These are phyloP conservation scores for Karstenula rhodostoma DNA, from an alignment of 2,329 filamentous ascomycete genomes.

Conservation along the genomic window DNA sequence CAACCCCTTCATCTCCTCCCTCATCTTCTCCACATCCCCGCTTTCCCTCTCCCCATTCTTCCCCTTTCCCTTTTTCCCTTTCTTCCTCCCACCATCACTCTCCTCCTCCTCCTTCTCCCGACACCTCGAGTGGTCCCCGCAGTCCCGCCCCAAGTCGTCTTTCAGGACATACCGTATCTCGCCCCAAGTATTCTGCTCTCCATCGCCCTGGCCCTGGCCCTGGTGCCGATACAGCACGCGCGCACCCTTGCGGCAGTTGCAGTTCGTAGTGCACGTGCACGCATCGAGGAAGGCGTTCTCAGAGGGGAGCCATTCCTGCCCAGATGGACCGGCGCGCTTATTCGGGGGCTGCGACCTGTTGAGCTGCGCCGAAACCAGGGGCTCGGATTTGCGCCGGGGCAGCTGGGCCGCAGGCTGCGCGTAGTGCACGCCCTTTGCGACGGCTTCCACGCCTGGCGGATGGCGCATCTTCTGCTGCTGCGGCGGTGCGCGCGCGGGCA, in stretches of 20 bases:
- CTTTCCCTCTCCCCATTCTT: constrained; percentile 3
- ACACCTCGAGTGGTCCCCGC: constrained; percentile 33
- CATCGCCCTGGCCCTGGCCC: constrained; percentile 12
- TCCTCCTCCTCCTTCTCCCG: constrained; percentile 15
- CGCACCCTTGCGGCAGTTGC: constrained; percentile 38
- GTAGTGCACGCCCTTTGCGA: constrained; percentile 27
- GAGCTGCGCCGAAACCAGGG: constrained; percentile 17
- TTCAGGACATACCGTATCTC: constrained; percentile 39
- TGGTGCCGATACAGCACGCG: constrained; percentile 34
- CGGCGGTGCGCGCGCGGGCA: constrained; percentile 3
- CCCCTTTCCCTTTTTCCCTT: neutral
- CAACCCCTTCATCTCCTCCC: constrained; percentile 14
- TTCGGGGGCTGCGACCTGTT: constrained; percentile 21
- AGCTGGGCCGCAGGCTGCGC: constrained; percentile 1
- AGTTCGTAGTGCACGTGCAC: constrained; percentile 40
- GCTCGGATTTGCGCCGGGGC: constrained; percentile 10
- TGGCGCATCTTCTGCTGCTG: neutral
- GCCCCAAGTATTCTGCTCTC: constrained; percentile 21
- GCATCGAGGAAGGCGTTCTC: constrained; percentile 38
- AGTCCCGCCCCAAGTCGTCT: constrained; percentile 36
- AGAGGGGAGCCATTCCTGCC: constrained; percentile 30
- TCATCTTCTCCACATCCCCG: constrained; percentile 19
- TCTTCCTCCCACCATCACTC: constrained; percentile 6
- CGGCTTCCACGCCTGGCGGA: constrained; percentile 16
- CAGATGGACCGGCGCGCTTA: constrained; percentile 24